Conservation (phyloP, 192 early-diverging fungal species). For the Umbelopsis ramanniana region DNA sequence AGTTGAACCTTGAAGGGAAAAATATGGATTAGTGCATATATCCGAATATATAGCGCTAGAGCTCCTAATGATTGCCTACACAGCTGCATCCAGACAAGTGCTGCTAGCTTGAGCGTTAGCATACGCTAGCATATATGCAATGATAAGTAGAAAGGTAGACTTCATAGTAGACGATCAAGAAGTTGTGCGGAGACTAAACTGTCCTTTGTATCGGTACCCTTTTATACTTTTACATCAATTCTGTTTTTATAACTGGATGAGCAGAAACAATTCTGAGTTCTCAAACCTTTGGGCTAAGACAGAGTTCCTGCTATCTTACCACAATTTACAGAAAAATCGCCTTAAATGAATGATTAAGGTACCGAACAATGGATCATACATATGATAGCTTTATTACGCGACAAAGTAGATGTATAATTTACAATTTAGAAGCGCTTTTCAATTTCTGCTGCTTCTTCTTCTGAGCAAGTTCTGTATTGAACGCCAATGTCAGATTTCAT, state of each 20-base stretch:
- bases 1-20: conserved; percentile 13
- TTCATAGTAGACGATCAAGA: conserved; percentile 1
- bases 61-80: conserved; percentile 19
- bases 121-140: not conserved
- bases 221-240: too few relatives aligned
- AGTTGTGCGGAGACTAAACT: too few relatives aligned
- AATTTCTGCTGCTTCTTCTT: conserved; percentile 12
- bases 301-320: too few relatives aligned
- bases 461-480: not conserved
- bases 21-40: not conserved
- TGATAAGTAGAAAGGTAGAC: not conserved
- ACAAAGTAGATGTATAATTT: conserved; percentile 10
- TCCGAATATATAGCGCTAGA: not conserved
- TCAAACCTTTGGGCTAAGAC: too few relatives aligned
- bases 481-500: not conserved
- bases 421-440: conserved; percentile 8
- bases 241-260: too few relatives aligned
- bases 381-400: not conserved
- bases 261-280: too few relatives aligned
- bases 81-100: conserved; percentile 25
- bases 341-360: not conserved
- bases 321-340: too few relatives aligned
- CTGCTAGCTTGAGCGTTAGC: not conserved
- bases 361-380: not conserved
- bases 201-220: too few relatives aligned